Conservation (phyloP, 2,329 filamentous ascomycete species). For the Cryoendolithus antarcticus region DNA sequence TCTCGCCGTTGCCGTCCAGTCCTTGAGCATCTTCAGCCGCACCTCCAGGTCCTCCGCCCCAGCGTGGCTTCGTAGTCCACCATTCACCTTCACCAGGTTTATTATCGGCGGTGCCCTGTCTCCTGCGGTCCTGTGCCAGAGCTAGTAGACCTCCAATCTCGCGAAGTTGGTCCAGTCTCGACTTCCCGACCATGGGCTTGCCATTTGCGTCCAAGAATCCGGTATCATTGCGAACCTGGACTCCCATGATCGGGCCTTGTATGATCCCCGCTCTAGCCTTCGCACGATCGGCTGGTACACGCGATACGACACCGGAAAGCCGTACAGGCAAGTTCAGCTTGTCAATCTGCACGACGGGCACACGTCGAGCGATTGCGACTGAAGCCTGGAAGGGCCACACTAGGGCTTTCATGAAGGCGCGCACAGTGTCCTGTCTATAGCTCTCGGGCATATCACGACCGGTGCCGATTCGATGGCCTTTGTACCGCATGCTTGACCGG, state of each 20-base stretch:
- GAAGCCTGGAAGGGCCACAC: slow-evolving; percentile 41
- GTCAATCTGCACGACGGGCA: slow-evolving; percentile 30
- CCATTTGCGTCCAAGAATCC: slow-evolving; percentile 34
- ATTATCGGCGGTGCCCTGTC: slow-evolving; percentile 39
- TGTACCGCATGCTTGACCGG: slow-evolving; percentile 30
- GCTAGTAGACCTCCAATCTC: slow-evolving; percentile 47
- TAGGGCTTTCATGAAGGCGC: slow-evolving; percentile 44
- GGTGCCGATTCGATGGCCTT: slow-evolving; percentile 45
- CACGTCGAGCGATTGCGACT: slow-evolving; percentile 31
- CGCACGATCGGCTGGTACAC: slow-evolving; percentile 39
- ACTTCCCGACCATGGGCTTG: slow-evolving; percentile 16
- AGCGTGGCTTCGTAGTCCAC: slow-evolving; percentile 46
- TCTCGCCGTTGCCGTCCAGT: slow-evolving; percentile 26
- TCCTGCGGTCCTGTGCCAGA: slow-evolving; percentile 47
- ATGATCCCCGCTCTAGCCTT: slow-evolving; percentile 42
- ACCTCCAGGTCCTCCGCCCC: slow-evolving; percentile 42
- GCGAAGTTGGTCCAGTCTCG: slow-evolving; percentile 41
- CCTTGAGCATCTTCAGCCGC: slow-evolving; percentile 24
- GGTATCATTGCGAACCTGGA: slow-evolving; percentile 44
- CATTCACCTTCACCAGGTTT: slow-evolving; percentile 45
- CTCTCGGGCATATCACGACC: slow-evolving; percentile 48
- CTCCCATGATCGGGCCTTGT: slow-evolving; percentile 45
- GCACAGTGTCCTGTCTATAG: slow-evolving; percentile 43
- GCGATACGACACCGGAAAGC: slow-evolving; percentile 42
- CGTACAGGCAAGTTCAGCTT: slow-evolving; percentile 43